Conservation (phyloP, 176 grass and related monocot genomes). For the Carex myosuroides region DNA sequence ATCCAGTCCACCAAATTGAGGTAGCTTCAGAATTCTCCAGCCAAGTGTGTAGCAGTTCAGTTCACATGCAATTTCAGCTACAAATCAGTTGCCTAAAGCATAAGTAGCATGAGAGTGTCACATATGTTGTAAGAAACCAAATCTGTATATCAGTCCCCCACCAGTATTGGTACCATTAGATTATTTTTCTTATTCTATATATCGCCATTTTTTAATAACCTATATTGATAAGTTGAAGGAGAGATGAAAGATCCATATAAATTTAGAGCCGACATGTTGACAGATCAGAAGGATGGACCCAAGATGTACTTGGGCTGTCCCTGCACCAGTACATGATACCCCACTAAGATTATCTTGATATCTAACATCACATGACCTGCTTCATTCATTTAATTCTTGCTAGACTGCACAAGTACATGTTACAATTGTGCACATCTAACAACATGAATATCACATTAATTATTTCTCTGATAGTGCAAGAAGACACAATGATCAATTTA, state of each 20-base stretch:
- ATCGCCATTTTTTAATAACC: neutral
- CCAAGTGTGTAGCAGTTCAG: neutral
- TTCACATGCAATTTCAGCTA: neutral
- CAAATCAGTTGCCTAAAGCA: neutral
- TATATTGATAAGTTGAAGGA: neutral
- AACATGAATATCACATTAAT: neutral
- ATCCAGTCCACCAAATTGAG: neutral
- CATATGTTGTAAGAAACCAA: neutral
- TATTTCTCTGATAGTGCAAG: neutral
- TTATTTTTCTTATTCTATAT: neutral
- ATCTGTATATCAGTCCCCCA: neutral
- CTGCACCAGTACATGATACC: neutral
- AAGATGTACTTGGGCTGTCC: neutral
- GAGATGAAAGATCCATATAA: neutral
- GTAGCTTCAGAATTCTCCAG: neutral
- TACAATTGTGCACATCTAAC: neutral
- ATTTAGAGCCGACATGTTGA: neutral
- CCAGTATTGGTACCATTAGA: neutral
- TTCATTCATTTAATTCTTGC: conserved; percentile 3
- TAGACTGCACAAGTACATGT: neutral
- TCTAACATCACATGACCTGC: neutral
- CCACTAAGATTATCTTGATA: conserved; percentile 15
- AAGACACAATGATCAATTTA: neutral
- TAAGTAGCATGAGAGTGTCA: neutral
- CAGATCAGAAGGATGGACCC: neutral